phyloP scores from a whole-genome alignment of 768 basidiomycete genomes.

The Butyriboletus loyo region DNA sequence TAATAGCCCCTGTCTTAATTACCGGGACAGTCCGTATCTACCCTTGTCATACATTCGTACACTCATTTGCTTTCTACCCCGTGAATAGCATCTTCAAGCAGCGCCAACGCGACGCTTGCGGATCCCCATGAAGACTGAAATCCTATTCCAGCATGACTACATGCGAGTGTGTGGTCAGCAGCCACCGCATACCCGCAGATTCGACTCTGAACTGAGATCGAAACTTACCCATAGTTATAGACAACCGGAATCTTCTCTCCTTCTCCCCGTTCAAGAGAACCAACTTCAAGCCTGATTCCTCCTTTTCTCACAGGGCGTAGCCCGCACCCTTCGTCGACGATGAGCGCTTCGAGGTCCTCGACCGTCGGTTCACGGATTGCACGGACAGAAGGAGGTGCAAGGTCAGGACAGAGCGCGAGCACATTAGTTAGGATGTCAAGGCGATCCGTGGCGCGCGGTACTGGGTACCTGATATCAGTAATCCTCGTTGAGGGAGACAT shows the following conservation, averaged over 20 bases:
- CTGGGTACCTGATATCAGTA: slow-evolving; percentile 50
- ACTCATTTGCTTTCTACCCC: background rate
- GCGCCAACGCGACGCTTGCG: slow-evolving; percentile 45
- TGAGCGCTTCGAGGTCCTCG: slow-evolving; percentile 46
- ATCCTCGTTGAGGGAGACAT: background rate
- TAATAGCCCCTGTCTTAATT: background rate
- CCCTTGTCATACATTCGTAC: background rate
- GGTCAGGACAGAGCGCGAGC: slow-evolving; percentile 52
- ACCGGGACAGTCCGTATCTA: background rate
- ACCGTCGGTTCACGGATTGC: slow-evolving; percentile 43
- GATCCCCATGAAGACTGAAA: slow-evolving; percentile 67
- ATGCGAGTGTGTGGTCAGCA: background rate
- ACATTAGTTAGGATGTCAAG: slow-evolving; percentile 54
- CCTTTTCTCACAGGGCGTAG: slow-evolving; percentile 65
- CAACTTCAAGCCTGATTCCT: slow-evolving; percentile 59
- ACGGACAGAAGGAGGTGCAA: slow-evolving; percentile 54
- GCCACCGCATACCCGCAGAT: background rate
- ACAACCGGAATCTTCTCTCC: slow-evolving; percentile 45
- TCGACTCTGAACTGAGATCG: background rate
- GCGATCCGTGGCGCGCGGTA: slow-evolving; percentile 61
- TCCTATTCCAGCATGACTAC: slow-evolving; percentile 62
- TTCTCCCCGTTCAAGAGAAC: slow-evolving; percentile 35
- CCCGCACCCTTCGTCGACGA: slow-evolving; percentile 56
- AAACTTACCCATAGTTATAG: slow-evolving; percentile 61
- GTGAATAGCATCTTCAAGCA: slow-evolving; percentile 44